Evolutionary conservation across 306 rosid genomes (phyloP), one percentile per base, ranked within the genome.

Genomic region (Casuarina glauca): DNA sequence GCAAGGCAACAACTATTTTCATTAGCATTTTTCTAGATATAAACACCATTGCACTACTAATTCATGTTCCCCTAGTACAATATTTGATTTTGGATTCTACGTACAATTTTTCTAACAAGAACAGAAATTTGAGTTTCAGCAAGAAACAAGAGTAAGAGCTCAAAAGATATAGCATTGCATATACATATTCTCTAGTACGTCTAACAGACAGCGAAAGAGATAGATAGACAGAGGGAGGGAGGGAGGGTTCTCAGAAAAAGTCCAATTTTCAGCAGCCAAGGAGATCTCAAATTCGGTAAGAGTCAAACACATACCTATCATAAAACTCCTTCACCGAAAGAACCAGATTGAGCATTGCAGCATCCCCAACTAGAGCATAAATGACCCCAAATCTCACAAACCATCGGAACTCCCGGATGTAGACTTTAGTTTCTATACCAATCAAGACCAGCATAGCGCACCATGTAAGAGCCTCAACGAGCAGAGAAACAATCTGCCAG

Each of bases 401-500:
- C 99, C 99, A 95, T 74, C 99, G 93, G 69, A 87, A 75, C 81
- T 95, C 97, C 76, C 13, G 8, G 76, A 93, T 80, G 81, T 95
- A 95, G 77, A 93, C 91, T 79, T 83, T 91, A 15, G 97, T 93
- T 86, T 95, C 97, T 54, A 87, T 69, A 60, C 75, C 79, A 81
- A 86, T 77, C 93, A 95, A 87, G 72, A 95, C 86, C 90, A 95
- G 86, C 93, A 93, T 55, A 70, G 89, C 83, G 86, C 84, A 87
- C 99, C 99, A 95, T 54, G 97, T 76, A 85, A 90, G 73, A 84
- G 87, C 90, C 88, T 89, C 89, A 45, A 87, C 42, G 71, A 85
- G 73, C 85, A 91, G 79, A 36, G 94, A 88, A 76, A 81, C 58
- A 79, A 84, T 81, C 99, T 95, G 97, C 69, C 73, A 84, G 75